Conservation (phyloP, 345 rosid genomes). For the Geranium rotundifolium region DNA sequence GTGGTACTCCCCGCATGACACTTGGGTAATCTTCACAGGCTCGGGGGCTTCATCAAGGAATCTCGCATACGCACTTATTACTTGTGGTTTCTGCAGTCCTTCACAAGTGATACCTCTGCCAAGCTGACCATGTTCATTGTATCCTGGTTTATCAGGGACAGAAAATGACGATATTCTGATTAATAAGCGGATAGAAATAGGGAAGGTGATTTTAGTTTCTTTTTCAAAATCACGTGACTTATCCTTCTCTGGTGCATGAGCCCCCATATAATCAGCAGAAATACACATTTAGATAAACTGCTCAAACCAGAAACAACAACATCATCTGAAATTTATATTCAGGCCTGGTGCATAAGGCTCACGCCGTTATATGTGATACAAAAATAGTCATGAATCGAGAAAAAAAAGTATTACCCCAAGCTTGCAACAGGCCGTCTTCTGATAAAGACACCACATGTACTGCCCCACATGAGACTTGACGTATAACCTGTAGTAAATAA, state of each 20-base stretch:
- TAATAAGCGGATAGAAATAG: constrained; percentile 12
- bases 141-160: constrained; percentile 46
- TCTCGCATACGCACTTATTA: constrained; percentile 65
- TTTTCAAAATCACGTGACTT: constrained; percentile 7
- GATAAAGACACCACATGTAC: constrained; percentile 91
- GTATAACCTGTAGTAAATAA: constrained; percentile 33
- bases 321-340: neutral
- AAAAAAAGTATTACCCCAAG: constrained; percentile 60
- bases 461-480: constrained; percentile 88
- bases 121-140: constrained; percentile 91
- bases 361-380: no score
- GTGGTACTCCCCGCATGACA: constrained; percentile 97
- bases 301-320: no score
- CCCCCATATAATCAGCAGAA: constrained; percentile 2
- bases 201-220: constrained; percentile 3
- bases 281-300: neutral
- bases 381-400: neutral
- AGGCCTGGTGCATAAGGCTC: no score
- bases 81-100: constrained; percentile 79
- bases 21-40: constrained; percentile 68
- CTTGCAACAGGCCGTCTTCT: constrained; percentile 72
- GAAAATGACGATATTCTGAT: constrained; percentile 7
- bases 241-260: constrained; percentile 1
- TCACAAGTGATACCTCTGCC: constrained; percentile 96
- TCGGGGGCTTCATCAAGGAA: constrained; percentile 96